These are phyloP conservation scores for Prototheca stagnorum DNA, from an alignment of 163 green algal genomes.

Conservation along the genomic window DNA sequence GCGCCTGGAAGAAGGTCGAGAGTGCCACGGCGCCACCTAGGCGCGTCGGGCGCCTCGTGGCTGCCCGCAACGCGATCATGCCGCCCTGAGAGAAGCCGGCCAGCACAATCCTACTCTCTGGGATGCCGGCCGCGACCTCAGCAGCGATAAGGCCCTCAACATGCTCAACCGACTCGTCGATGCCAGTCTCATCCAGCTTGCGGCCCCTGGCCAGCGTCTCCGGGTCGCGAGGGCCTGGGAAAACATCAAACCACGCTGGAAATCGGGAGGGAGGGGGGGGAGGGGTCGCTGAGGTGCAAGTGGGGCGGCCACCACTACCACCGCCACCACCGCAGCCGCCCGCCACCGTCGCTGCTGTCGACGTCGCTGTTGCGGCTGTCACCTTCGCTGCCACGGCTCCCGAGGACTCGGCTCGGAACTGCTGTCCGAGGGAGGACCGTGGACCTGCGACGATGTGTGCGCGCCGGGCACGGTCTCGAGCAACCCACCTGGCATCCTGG, in stretches of 20 bases:
- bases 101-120: constrained; percentile 13
- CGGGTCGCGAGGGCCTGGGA: too few species aligned
- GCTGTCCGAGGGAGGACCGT: too few species aligned
- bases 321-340: too few species aligned
- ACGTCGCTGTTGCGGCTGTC: too few species aligned
- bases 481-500: constrained; percentile 23
- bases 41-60: constrained; percentile 1
- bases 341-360: too few species aligned
- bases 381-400: too few species aligned
- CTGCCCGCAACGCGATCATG: constrained; percentile 14
- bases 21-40: constrained; percentile 19
- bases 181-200: constrained; percentile 10
- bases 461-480: background rate
- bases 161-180: constrained; percentile 8
- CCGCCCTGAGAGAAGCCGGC: constrained; percentile 19
- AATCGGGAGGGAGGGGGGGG: too few species aligned
- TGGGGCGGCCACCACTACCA: too few species aligned
- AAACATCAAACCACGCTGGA: too few species aligned
- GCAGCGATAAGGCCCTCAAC: constrained; percentile 9
- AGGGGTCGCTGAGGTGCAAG: too few species aligned
- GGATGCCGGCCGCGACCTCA: constrained; percentile 19
- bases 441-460: too few species aligned
- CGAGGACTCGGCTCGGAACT: too few species aligned
- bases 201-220: constrained; percentile 17
- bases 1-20: constrained; percentile 23